These are phyloP conservation scores for Apiospora koreana DNA, from an alignment of 2,329 filamentous ascomycete species.

Conservation along the genomic window DNA sequence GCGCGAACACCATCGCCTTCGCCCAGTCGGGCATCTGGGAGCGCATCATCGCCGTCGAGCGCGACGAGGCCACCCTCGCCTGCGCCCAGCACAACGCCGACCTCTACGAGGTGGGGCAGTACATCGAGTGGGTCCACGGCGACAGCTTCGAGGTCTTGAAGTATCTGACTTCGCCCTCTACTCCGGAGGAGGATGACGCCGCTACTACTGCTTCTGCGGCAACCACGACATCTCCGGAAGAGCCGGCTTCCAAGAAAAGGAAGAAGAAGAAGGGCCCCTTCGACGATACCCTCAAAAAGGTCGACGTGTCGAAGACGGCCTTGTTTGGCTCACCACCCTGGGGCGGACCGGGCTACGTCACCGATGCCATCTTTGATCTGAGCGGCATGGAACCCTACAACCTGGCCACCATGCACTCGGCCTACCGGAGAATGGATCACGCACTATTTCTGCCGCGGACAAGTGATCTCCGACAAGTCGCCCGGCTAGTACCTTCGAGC, in stretches of 20 bases:
- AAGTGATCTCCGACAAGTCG: slow-evolving; percentile 79
- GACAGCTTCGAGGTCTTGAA: slow-evolving; percentile 80
- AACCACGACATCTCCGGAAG: not conserved
- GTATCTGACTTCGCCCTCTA: slow-evolving; percentile 34
- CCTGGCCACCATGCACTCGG: slow-evolving; percentile 60
- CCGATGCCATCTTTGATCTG: slow-evolving; percentile 76
- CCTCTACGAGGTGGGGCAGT: slow-evolving; percentile 74
- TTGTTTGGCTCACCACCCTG: slow-evolving; percentile 62
- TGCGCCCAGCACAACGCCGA: slow-evolving; percentile 92
- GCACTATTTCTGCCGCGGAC: slow-evolving; percentile 85
- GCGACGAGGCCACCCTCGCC: slow-evolving; percentile 74
- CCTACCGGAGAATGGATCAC: slow-evolving; percentile 60
- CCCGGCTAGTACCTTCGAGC: slow-evolving; percentile 48
- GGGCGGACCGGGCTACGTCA: slow-evolving; percentile 58
- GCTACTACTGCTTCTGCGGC: too few species aligned
- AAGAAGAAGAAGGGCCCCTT: slow-evolving; percentile 34
- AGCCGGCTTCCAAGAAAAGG: not conserved
- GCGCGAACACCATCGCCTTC: slow-evolving; percentile 95
- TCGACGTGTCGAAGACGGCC: slow-evolving; percentile 44
- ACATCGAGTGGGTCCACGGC: slow-evolving; percentile 83
- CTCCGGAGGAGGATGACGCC: slow-evolving; percentile 14
- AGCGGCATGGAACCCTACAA: slow-evolving; percentile 87
- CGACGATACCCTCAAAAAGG: slow-evolving; percentile 32
- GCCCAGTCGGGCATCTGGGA: slow-evolving; percentile 76
- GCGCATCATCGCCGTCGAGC: slow-evolving; percentile 86